These are phyloP conservation scores for Scorias spongiosa DNA, from an alignment of 2,329 filamentous ascomycete genomes.

Conservation along the genomic window DNA sequence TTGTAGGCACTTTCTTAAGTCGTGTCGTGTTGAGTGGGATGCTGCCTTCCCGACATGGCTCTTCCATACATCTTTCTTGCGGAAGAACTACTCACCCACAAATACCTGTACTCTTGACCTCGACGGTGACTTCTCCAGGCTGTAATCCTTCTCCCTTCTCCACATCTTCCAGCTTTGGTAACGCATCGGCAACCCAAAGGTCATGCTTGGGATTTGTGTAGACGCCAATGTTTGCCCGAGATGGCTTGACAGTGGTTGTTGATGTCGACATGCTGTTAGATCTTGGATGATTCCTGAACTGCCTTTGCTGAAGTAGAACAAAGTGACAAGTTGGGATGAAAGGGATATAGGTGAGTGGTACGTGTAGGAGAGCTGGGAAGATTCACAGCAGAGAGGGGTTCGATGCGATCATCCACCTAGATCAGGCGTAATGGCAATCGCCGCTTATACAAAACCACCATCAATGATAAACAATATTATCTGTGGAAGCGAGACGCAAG, in stretches of 20 bases:
- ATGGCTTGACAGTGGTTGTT: slow-evolving; percentile 28
- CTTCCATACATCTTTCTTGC: neutral
- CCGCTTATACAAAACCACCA: too few relatives aligned
- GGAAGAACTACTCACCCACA: slow-evolving; percentile 51
- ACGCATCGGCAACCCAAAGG: slow-evolving; percentile 70
- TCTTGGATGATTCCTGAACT: too few relatives aligned
- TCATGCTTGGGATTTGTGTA: slow-evolving; percentile 91
- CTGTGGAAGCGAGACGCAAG: too few relatives aligned
- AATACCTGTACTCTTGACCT: slow-evolving; percentile 87
- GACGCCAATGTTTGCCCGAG: slow-evolving; percentile 84
- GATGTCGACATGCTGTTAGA: neutral
- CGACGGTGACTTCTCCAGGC: slow-evolving; percentile 72
- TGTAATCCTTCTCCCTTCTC: slow-evolving; percentile 53
- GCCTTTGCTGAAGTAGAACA: too few relatives aligned
- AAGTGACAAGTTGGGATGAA: too few relatives aligned
- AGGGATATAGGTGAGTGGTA: too few relatives aligned
- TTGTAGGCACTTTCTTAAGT: too few relatives aligned
- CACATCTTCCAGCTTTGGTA: slow-evolving; percentile 62
- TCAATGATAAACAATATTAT: too few relatives aligned
- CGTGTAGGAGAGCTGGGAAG: too few relatives aligned
- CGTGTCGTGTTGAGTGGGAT: neutral
- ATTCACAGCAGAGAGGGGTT: too few relatives aligned
- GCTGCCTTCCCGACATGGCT: neutral
- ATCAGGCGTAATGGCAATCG: too few relatives aligned
- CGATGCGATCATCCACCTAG: too few relatives aligned